Conservation (phyloP, 306 rosid species). For the Vigna unguiculata region DNA sequence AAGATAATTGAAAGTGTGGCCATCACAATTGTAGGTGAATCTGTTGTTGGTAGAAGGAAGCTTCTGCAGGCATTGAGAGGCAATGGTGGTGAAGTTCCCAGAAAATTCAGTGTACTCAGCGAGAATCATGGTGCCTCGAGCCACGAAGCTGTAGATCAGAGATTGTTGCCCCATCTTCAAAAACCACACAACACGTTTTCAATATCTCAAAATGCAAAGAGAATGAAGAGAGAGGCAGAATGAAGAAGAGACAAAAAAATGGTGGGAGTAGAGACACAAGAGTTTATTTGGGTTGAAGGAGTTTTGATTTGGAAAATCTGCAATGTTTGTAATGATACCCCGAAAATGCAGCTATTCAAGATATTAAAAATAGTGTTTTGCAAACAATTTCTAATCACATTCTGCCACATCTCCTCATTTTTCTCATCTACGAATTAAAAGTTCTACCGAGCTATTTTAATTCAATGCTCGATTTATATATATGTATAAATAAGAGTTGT, state of each 20-base stretch:
- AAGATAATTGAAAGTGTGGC: slow-evolving; percentile 97
- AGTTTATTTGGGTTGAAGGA: slow-evolving; percentile 47
- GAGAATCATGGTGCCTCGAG: slow-evolving; percentile 83
- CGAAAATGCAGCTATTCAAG: not conserved
- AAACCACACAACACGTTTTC: slow-evolving; percentile 42
- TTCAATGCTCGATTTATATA: no score
- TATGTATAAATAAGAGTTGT: no score
- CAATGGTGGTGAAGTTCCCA: slow-evolving; percentile 79
- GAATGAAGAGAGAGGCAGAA: slow-evolving; percentile 37
- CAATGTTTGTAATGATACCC: not conserved
- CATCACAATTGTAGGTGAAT: slow-evolving; percentile 94
- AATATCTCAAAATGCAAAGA: slow-evolving; percentile 1
- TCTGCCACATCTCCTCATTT: not conserved
- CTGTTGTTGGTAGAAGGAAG: slow-evolving; percentile 89
- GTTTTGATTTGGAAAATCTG: slow-evolving; percentile 26
- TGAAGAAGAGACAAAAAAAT: slow-evolving; percentile 27
- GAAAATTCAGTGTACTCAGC: slow-evolving; percentile 86
- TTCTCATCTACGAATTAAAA: not conserved
- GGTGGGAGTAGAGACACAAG: slow-evolving; percentile 37
- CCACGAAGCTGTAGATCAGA: slow-evolving; percentile 95
- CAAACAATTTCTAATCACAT: not conserved
- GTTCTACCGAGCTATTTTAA: not conserved
- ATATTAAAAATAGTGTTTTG: not conserved
- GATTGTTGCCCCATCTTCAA: slow-evolving; percentile 83
- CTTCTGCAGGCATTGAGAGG: slow-evolving; percentile 93